Evolutionary conservation across 352 stramenopile species (phyloP), one percentile per base, ranked within the genome.

Genomic region (Globisporangium iwayamae): DNA sequence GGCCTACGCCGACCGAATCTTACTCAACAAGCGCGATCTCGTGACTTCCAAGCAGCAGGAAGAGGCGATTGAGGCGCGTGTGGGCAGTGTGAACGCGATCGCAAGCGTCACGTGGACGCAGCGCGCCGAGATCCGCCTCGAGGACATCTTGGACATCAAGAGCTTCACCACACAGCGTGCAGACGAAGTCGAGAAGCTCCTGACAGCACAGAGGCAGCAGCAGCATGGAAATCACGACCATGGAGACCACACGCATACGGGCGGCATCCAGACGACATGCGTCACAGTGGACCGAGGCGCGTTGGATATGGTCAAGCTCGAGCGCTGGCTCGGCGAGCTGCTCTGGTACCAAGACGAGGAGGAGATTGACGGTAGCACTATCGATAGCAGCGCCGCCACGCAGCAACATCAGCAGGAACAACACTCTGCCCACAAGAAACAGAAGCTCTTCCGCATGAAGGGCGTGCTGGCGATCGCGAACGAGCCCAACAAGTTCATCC

Each of bases 21-120:
- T 99, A 47, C 77, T 99, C 38, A 99, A 99, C 78, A 99, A 99
- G 72, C 79, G 96, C 22, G 98, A 99, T 76, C 78, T 99, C 10
- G 89, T 99, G 10, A 81, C 69, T 0, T 28, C 25, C 25, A 28
- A 64, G 69, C 5, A 60, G n/a, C 41, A 79, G 41, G 62, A 88
- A 14, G 57, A 45, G 0, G 22, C 53, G 16, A 83, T 96, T 34
- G 69, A 89, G 51, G 39, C 53, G 2, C 71, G 56, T 5, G 71
- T 96, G 16, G 45, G 48, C 0, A 34, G 69, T 3, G 67, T 96
- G 39, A 97, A 97, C 56, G 78, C 74, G 22, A 63, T 96, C 22
- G 89, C 90, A 34, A 79, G 64, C 41, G 51, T 91, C 36, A 68
- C 56, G 3, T 94, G 85, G 85, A 92, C 85, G 0, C 73, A 87